Evolutionary conservation across 176 grass and related monocot genomes (phyloP), one percentile per base, ranked within the genome.

Genomic region (Carex pumila): DNA sequence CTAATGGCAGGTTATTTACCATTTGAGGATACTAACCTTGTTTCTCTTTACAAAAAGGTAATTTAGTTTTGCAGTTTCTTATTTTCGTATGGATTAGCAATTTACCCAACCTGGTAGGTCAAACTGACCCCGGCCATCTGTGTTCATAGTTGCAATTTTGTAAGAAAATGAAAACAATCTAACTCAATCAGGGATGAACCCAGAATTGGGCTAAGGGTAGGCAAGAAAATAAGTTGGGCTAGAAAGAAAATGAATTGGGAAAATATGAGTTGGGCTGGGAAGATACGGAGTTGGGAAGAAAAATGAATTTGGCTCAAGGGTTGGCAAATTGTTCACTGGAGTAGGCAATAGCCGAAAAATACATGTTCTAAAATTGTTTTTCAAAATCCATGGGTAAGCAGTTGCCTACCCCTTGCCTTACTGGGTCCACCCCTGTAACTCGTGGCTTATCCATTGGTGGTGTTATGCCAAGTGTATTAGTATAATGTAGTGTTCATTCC

Each of bases 1-100:
- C 90, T 99, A 59, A 92, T 99, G 96, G 93, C 96, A 0, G 96
- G 93, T 17, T 95, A 92, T 85, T 87, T 93, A 43, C 96, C 96
- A 15, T 99, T 99, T 58, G 96, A 99, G 82, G 96, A 99, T 86
- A 85, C 88, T 14, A 99, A 99, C 54, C 91, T 99, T 52, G 85
- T 88, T 87, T 89, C 91, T 1, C 91, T 99, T 85, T 99, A 99
- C 88, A 95, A 90, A 91, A 99, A 99, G 93, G 96, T 99, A 59
- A 12, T 12, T 61, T 56, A 37, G 45, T 67, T 43, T 75, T 47
- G 3, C 25, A 58, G 29, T 60, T 59, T 76, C 1, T 21, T 76
- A 17, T 11, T 8, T 73, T 71, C 6, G 7, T 34, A n/a, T 73
- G 19, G 43, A 73, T 3, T 73, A 73, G 25, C 5, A 57, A 78